Conservation (phyloP, 2,329 filamentous ascomycete genomes). For the Chrysoporthe austroafricana region DNA sequence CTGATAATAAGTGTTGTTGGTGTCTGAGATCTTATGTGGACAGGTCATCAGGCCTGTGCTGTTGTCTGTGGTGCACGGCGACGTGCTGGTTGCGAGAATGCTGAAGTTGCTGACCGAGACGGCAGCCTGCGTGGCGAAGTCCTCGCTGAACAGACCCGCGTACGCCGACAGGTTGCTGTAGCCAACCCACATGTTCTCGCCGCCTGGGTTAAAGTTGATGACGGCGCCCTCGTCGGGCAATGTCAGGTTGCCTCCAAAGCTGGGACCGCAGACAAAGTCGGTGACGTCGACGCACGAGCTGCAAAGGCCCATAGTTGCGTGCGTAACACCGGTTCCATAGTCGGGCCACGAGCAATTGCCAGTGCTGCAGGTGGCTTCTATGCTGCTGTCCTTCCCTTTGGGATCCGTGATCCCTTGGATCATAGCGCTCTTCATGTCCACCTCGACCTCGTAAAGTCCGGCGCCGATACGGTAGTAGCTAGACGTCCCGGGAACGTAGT, state of each 20-base stretch:
- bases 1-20: slow-evolving; percentile 5
- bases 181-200: slow-evolving; percentile 29
- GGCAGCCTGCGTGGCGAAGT: slow-evolving; percentile 24
- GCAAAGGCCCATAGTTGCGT: slow-evolving; percentile 36
- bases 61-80: slow-evolving; percentile 28
- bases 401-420: slow-evolving; percentile 37
- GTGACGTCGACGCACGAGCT: slow-evolving; percentile 34
- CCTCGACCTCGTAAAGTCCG: slow-evolving; percentile 33
- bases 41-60: slow-evolving; percentile 25
- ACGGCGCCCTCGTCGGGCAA: slow-evolving; percentile 31
- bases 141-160: slow-evolving; percentile 26
- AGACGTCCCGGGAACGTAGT: slow-evolving; percentile 23
- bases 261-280: slow-evolving; percentile 24
- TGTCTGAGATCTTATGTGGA: slow-evolving; percentile 25
- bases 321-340: slow-evolving; percentile 31
- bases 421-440: slow-evolving; percentile 39
- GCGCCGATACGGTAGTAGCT: slow-evolving; percentile 31
- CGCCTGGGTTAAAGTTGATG: slow-evolving; percentile 25
- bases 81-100: slow-evolving; percentile 29
- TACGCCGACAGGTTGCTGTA: slow-evolving; percentile 31
- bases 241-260: slow-evolving; percentile 27
- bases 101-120: slow-evolving; percentile 32
- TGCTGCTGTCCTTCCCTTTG: slow-evolving; percentile 31
- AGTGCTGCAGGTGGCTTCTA: slow-evolving; percentile 31
- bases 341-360: slow-evolving; percentile 35